Conservation (phyloP, 176 grass and related monocot species). For the Tillandsia leiboldiana region DNA sequence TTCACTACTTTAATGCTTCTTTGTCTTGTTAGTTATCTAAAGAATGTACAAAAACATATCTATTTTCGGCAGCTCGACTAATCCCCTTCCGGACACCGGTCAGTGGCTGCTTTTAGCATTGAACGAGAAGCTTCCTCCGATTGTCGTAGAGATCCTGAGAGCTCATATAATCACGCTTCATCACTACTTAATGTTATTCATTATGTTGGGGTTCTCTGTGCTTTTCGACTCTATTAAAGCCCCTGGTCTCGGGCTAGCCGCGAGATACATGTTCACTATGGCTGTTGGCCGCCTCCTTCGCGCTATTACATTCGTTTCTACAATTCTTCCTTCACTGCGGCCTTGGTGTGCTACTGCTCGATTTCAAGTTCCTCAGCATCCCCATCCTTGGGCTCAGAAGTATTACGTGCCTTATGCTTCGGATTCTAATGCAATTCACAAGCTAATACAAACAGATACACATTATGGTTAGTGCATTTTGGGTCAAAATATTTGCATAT, state of each 20-base stretch:
- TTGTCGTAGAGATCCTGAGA: constrained; percentile 52
- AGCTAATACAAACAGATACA: constrained; percentile 52
- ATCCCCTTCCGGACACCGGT: constrained; percentile 79
- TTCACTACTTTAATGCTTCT: too few species aligned
- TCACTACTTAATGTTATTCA: constrained; percentile 84
- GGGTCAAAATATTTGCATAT: not conserved
- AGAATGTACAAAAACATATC: too few species aligned
- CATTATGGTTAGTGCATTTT: constrained; percentile 54
- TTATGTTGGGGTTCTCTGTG: constrained; percentile 82
- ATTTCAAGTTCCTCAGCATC: constrained; percentile 60
- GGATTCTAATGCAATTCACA: constrained; percentile 52
- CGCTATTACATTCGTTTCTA: constrained; percentile 66
- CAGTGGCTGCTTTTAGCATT: constrained; percentile 77
- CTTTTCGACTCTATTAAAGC: constrained; percentile 75
- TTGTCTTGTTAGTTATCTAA: too few species aligned
- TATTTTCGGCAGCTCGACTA: constrained; percentile 34
- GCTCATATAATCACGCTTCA: constrained; percentile 73
- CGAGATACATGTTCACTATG: constrained; percentile 92
- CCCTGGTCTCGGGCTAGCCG: constrained; percentile 67
- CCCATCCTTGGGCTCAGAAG: constrained; percentile 87
- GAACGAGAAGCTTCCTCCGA: constrained; percentile 69
- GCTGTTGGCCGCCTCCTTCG: constrained; percentile 68
- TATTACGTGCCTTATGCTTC: constrained; percentile 85
- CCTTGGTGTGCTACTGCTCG: constrained; percentile 68
- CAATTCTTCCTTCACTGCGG: constrained; percentile 71